Base-by-base conservation (phyloP, 2,329 filamentous ascomycete species). In the Ophiocordyceps camponoti-floridani region DNA sequence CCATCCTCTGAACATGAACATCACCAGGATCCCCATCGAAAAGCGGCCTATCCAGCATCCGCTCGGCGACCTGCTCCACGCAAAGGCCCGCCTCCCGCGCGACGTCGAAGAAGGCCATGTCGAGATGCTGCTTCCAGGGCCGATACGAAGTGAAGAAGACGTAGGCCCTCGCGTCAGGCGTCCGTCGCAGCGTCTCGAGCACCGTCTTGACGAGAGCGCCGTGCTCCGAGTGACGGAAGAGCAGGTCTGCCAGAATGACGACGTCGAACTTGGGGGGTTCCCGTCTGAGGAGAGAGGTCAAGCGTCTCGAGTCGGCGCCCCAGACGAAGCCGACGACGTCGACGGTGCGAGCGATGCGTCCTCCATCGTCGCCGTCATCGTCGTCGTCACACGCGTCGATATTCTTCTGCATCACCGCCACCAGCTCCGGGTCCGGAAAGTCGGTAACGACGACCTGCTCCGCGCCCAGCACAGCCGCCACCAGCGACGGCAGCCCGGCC, bases 81-180 rank as follows among this genome's bases (percentile, higher is more conserved):
- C 63, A 62, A 48, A 95, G 83, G 0, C 86, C 87, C 43, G 68
- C 70, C 44, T 75, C 73, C 47, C 75, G 68, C 4, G 81, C 84
- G 46, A 87, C 56, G 43, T 87, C 82, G 57, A 95, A 95, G 65
- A 95, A 95, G 4, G 73, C 75, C 58, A 94, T 68, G 55, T 94
- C 91, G 60, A 86, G 83, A 49, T 87, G 73, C 54, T 83, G 70
- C 56, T 95, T 67, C 88, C 88, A 95, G 1, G 89, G 88, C 49
- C 91, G 72, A 63, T 96, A 94, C 18, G 85, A 88, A 0, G 88
- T 94, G 65, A 95, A 96, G 61, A 95, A 93, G 8, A 95, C 87
- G 53, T 88, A 74, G 2, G 87, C 86, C 45, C 70, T 71, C 43
- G 80, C 75, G 2, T 66, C 65, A 4, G 59, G 53, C 4, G 64